Base-by-base conservation (phyloP, 2,329 filamentous ascomycete species). In the Tolypocladium amazonense region DNA sequence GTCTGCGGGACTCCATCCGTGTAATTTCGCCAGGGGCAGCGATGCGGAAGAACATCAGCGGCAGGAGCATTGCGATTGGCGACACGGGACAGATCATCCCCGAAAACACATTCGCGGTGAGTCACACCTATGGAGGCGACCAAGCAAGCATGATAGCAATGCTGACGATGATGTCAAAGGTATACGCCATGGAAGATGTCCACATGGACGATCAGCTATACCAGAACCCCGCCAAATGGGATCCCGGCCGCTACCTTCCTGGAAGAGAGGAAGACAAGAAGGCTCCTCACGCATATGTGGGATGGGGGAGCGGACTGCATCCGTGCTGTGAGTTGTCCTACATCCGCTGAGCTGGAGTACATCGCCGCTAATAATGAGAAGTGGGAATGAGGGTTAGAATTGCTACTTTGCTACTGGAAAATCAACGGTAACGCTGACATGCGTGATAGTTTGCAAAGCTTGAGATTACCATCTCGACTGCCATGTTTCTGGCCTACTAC, bases 1-100 rank as follows among this genome's bases (percentile, higher is more conserved):
- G 77, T 54, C 70, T 85, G 43, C 75, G 76, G 47, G 83, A 86
- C 62, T 76, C 75, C 18, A 82, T 86, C 60, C 77, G 82, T 3
- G 63, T 85, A 30, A 76, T 77, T 38, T 63, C 77, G 9, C 68
- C 75, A 0, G 82, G 82, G 7, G 72, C 75, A 0, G 73, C 75
- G 0, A 80, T 85, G 65, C 74, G 83, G 8, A 78, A 77, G 67
- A 86, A 85, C 64, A 70, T 72, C 11, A 76, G 74, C 39, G 76
- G 75, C 20, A 70, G 69, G 27, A 73, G 77, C 43, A 68, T 85
- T 6, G 69, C 72, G 1, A 76, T 81, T 30, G 76, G 76, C 6
- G 66, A 66, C 3, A 75, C 75, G 6, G 73, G 73, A 27, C 77
- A 82, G 64, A 72, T 83, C 9, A 76, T 86, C 25, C 82, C 82